These are phyloP conservation scores for Echium plantagineum DNA, from an alignment of 257 asterid genomes.

Conservation along the genomic window DNA sequence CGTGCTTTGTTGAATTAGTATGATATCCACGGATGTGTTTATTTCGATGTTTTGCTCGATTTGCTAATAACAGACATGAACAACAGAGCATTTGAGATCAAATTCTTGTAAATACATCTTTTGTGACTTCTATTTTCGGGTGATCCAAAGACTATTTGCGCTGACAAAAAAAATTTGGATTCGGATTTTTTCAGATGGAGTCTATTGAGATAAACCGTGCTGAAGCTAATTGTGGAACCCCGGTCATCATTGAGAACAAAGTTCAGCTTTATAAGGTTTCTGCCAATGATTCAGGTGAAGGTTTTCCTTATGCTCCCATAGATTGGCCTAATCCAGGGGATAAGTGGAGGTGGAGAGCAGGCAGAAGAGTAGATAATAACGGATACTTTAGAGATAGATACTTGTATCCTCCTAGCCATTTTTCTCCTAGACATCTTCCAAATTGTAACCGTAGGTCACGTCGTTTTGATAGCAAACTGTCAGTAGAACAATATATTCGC, in stretches of 20 bases:
- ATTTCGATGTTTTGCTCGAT: too few relatives aligned
- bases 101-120: too few relatives aligned
- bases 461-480: constrained; percentile 49
- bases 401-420: constrained; percentile 43
- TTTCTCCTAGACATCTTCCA: constrained; percentile 39
- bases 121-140: too few relatives aligned
- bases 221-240: constrained; percentile 31
- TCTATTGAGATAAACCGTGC: constrained; percentile 47
- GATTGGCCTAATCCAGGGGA: constrained; percentile 88
- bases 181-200: not conserved
- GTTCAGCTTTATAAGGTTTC: constrained; percentile 48
- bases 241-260: constrained; percentile 33
- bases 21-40: too few relatives aligned
- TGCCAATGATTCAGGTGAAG: constrained; percentile 45
- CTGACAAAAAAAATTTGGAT: too few relatives aligned
- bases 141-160: too few relatives aligned
- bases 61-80: too few relatives aligned
- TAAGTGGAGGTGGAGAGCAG: constrained; percentile 83
- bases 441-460: constrained; percentile 16
- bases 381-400: constrained; percentile 66
- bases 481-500: constrained; percentile 42
- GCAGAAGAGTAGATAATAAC: constrained; percentile 37
- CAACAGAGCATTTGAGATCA: too few relatives aligned
- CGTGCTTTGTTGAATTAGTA: too few relatives aligned
- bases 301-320: constrained; percentile 81